These are phyloP conservation scores for Diaporthe sp. DNA, from an alignment of 2,329 filamentous ascomycete genomes.

Conservation along the genomic window DNA sequence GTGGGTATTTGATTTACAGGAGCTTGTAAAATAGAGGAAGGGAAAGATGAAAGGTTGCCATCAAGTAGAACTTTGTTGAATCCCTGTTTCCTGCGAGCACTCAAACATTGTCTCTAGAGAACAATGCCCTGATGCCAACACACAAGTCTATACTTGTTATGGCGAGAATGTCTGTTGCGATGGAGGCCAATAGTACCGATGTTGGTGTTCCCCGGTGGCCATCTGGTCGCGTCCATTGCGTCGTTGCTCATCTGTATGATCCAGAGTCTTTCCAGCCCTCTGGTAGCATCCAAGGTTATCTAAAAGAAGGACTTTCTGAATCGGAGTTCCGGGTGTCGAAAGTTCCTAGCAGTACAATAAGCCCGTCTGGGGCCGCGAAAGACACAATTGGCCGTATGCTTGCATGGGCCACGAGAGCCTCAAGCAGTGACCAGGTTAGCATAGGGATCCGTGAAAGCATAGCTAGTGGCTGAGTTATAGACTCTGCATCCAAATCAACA, in stretches of 20 bases:
- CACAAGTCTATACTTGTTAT: not conserved
- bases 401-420: not conserved
- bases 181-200: not conserved
- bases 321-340: not conserved
- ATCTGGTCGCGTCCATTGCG: not conserved
- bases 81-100: not conserved
- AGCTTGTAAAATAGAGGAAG: not conserved
- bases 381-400: not conserved
- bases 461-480: not conserved
- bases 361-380: not conserved
- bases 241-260: not conserved
- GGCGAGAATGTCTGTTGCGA: not conserved
- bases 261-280: constrained; percentile 8
- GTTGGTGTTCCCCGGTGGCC: not conserved
- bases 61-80: not conserved
- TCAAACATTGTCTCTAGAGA: not conserved
- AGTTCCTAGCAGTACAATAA: not conserved
- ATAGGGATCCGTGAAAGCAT: not conserved
- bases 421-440: not conserved
- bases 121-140: not conserved
- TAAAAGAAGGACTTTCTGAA: constrained; percentile 17
- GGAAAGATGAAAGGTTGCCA: not conserved
- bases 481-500: not conserved
- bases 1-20: constrained; percentile 3
- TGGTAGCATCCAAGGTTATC: constrained; percentile 26